These are phyloP conservation scores for Porphyra umbilicalis DNA, from an alignment of 31 red algal species.

Conservation along the genomic window DNA sequence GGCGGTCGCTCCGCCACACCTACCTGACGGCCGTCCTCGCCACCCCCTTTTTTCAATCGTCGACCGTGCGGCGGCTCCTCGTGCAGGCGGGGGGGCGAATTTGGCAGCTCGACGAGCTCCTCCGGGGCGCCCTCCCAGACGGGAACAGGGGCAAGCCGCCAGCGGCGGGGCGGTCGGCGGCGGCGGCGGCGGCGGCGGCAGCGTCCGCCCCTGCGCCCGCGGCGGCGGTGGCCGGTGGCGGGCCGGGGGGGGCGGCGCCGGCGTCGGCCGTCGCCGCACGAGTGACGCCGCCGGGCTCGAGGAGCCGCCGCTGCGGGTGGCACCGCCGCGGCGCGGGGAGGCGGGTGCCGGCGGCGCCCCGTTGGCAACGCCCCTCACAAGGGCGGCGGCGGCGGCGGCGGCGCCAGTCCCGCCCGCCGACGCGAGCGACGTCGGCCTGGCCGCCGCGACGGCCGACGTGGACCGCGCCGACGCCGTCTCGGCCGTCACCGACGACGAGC, in stretches of 20 bases:
- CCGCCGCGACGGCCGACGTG: neutral
- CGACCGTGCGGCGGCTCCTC: slow-evolving; percentile 64
- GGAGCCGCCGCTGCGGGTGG: neutral
- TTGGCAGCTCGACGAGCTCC: slow-evolving; percentile 37
- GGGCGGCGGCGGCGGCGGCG: neutral
- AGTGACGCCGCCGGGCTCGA: neutral
- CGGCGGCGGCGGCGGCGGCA: neutral
- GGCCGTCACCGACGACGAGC: neutral
- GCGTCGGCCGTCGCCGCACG: neutral
- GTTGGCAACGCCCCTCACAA: too few relatives aligned
- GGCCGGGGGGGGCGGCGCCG: neutral
- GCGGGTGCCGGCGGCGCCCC: neutral
- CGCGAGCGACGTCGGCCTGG: neutral
- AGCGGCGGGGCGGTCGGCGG: neutral
- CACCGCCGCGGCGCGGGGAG: too few relatives aligned
- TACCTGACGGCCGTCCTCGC: slow-evolving; percentile 70
- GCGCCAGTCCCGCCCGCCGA: neutral
- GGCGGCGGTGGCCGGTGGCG: too few relatives aligned
- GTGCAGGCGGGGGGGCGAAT: slow-evolving; percentile 40
- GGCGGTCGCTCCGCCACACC: slow-evolving; percentile 47
- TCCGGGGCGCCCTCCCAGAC: slow-evolving; percentile 12
- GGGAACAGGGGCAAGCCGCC: neutral
- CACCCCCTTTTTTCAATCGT: slow-evolving; percentile 81
- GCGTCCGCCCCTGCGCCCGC: neutral
- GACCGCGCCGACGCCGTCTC: neutral